phyloP scores from a whole-genome alignment of 2,329 filamentous ascomycete genomes.

The Colletotrichum horii region DNA sequence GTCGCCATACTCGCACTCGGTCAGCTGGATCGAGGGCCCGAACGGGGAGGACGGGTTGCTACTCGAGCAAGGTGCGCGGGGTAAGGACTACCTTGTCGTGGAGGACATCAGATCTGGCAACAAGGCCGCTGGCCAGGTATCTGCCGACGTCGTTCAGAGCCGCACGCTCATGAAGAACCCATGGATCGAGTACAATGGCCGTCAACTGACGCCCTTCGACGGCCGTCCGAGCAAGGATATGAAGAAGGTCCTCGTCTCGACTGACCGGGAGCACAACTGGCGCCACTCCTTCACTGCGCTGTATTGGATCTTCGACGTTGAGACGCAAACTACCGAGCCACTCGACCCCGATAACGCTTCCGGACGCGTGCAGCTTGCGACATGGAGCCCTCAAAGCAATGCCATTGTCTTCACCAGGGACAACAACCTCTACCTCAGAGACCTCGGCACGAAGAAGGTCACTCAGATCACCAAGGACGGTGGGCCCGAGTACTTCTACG shows the following conservation, averaged over 20 bases:
- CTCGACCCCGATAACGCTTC: conserved; percentile 72
- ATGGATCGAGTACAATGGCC: conserved; percentile 64
- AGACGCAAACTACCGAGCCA: conserved; percentile 76
- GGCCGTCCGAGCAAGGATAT: conserved; percentile 82
- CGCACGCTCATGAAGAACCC: conserved; percentile 77
- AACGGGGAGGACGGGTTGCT: conserved; percentile 83
- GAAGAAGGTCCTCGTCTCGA: conserved; percentile 84
- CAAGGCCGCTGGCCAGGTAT: conserved; percentile 28
- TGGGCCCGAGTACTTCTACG: conserved; percentile 88
- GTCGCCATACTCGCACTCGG: conserved; percentile 65
- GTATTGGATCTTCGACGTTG: conserved; percentile 94
- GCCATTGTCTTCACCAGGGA: conserved; percentile 87
- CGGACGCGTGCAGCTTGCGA: conserved; percentile 79
- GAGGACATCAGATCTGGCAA: conserved; percentile 73
- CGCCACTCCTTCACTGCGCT: conserved; percentile 84
- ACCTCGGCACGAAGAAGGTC: conserved; percentile 56
- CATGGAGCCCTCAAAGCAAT: conserved; percentile 88
- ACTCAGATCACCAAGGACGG: conserved; percentile 85
- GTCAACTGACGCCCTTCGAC: conserved; percentile 60
- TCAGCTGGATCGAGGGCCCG: conserved; percentile 79
- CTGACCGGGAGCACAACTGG: conserved; percentile 78
- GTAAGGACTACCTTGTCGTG: conserved; percentile 80
- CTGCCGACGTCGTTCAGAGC: conserved; percentile 47
- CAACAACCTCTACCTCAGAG: conserved; percentile 89
- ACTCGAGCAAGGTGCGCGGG: conserved; percentile 70